These are phyloP conservation scores for Diaporthe batatas DNA, from an alignment of 2,329 filamentous ascomycete genomes.

Conservation along the genomic window DNA sequence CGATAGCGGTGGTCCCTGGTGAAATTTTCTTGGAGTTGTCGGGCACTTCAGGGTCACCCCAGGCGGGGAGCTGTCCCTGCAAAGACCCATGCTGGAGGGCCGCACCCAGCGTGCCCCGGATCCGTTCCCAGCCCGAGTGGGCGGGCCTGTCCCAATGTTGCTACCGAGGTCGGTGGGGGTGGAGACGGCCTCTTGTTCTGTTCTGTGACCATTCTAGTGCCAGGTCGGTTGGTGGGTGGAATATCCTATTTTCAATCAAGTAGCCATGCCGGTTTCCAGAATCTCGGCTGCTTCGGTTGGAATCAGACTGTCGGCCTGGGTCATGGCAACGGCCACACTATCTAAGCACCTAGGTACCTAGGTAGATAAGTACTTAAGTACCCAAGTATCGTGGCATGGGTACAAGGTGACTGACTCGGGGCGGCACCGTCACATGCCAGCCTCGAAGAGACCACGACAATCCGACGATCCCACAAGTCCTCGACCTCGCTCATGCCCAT, in stretches of 20 bases:
- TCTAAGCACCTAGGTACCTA: background rate
- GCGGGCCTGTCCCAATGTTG: background rate
- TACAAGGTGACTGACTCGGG: too few species aligned
- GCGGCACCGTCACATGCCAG: slow-evolving; percentile 30
- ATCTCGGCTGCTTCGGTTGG: slow-evolving; percentile 12
- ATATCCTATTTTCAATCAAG: too few species aligned
- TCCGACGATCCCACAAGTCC: background rate
- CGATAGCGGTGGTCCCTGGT: slow-evolving; percentile 36
- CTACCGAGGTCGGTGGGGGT: slow-evolving; percentile 27
- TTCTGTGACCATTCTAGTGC: background rate
- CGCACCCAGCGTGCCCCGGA: background rate
- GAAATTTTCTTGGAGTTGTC: slow-evolving; percentile 34
- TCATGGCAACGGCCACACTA: background rate
- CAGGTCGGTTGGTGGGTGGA: too few species aligned
- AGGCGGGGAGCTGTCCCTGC: background rate
- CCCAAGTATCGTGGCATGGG: too few species aligned
- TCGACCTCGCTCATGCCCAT: background rate
- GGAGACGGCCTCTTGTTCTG: background rate
- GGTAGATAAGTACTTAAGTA: too few species aligned
- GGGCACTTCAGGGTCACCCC: background rate
- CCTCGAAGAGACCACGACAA: background rate
- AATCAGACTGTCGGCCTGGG: slow-evolving; percentile 8
- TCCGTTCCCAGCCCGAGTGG: background rate
- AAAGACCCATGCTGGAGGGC: slow-evolving; percentile 5
- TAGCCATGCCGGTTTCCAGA: too few species aligned